phyloP scores from a whole-genome alignment of 257 asterid genomes.

The Primulina huaijiensis region DNA sequence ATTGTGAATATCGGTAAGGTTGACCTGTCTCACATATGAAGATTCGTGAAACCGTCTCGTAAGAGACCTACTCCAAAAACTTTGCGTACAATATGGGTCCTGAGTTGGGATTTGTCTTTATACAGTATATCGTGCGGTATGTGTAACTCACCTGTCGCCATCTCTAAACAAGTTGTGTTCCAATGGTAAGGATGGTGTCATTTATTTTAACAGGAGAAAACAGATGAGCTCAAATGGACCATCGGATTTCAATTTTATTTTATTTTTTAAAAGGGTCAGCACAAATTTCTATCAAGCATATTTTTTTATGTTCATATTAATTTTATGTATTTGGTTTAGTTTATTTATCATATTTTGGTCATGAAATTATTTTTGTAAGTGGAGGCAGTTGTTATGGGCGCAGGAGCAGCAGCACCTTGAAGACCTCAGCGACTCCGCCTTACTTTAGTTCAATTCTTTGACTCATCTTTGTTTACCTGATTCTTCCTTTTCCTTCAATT shows the following conservation, averaged over 20 bases:
- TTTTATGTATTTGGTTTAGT: no score
- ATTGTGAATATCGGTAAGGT: no score
- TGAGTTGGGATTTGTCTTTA: not conserved
- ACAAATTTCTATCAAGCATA: conserved; percentile 17
- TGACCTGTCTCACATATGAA: no score
- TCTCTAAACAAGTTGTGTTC: conserved; percentile 5
- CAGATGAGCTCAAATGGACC: no score
- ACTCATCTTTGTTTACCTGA: not conserved
- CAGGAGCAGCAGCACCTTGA: conserved; percentile 21
- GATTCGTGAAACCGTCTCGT: no score
- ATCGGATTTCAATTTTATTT: no score
- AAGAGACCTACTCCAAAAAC: no score
- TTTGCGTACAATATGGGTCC: not conserved
- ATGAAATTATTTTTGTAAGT: conserved; percentile 1
- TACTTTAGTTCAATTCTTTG: conserved; percentile 17
- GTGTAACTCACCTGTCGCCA: conserved; percentile 23
- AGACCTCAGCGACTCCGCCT: conserved; percentile 19
- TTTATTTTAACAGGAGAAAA: not conserved
- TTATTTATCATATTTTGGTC: not conserved
- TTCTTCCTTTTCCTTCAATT: conserved; percentile 2
- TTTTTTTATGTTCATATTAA: no score
- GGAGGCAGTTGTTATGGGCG: conserved; percentile 7
- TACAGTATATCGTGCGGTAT: not conserved
- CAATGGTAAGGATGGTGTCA: not conserved
- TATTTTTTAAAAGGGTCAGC: conserved; percentile 9